Evolutionary conservation across 2,329 filamentous ascomycete genomes (phyloP), one percentile per base, ranked within the genome.

Genomic region (Pseudogymnoascus sp.): DNA sequence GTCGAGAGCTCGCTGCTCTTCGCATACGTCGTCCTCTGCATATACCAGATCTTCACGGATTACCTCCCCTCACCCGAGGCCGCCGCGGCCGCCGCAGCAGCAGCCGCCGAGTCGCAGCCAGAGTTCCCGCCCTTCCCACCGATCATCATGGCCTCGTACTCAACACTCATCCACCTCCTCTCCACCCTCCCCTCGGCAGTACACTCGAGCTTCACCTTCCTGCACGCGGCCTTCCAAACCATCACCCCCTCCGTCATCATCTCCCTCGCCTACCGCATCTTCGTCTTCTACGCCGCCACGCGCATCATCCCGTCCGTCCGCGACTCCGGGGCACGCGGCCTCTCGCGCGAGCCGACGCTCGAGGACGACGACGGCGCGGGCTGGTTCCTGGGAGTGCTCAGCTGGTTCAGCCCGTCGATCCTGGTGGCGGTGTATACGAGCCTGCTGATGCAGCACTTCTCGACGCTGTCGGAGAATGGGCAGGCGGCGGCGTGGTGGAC

Each of bases 1-100:
- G 90, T 97, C 62, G 93, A 99, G 76, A 96, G 91, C 68, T 96
- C 93, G 22, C 80, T 99, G 9, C 83, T 99, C 63, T 97, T 99
- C 72, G 93, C 94, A 71, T 99, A 99, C 75, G 86, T 97, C 65
- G 94, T 96, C n/a, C 87, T 99, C 66, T 97, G 93, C 79, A 90
- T 97, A 72, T 99, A 97, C 78, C 94, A 99, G 75, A 97, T 97
- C 75, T 97, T 97, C 75, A 99, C 94, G 70, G 94, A 99, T 76
- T 97, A 97, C 76, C 85, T 93, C 68, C 92, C 94, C 2, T 92
- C 90, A 4, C 75, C 83, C 16, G 85, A 83, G n/a, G 79, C 82
- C 28, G 78, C 82, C 33, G 82, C 85, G 30, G 77, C 79, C 2
- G 75, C 80, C 3, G 81, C 81, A 55, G 76, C 77, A 14, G 77